These are phyloP conservation scores for Ceratopteris richardii DNA, from an alignment of 75 land plant species.

Conservation along the genomic window DNA sequence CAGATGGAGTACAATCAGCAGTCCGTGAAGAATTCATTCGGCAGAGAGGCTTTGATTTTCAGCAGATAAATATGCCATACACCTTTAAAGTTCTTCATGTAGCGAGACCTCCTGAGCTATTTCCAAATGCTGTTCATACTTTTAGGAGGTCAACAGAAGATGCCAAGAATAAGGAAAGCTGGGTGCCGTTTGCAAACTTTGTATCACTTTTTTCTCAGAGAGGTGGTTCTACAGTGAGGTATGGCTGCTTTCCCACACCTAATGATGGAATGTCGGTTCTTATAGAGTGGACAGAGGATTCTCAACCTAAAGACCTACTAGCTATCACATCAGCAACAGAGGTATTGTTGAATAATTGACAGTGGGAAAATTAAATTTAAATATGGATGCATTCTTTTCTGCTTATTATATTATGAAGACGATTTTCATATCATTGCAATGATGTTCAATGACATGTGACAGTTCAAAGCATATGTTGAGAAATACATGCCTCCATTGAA, in stretches of 20 bases:
- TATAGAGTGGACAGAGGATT: slow-evolving; percentile 23
- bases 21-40: slow-evolving; percentile 23
- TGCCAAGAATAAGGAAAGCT: slow-evolving; percentile 13
- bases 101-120: slow-evolving; percentile 22
- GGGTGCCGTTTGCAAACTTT: slow-evolving; percentile 12
- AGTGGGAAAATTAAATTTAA: not conserved
- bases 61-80: slow-evolving; percentile 33
- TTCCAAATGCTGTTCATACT: slow-evolving; percentile 28
- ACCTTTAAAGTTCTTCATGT: slow-evolving; percentile 32
- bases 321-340: slow-evolving; percentile 18
- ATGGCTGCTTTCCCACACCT: slow-evolving; percentile 32
- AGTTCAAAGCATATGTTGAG: slow-evolving; percentile 30
- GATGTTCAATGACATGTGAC: not conserved
- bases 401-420: no score
- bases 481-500: slow-evolving; percentile 35
- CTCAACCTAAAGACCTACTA: slow-evolving; percentile 19
- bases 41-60: slow-evolving; percentile 29
- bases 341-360: slow-evolving; percentile 5
- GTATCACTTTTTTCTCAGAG: slow-evolving; percentile 10
- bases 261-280: slow-evolving; percentile 31
- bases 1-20: slow-evolving; percentile 26
- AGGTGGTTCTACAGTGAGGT: slow-evolving; percentile 19
- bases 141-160: slow-evolving; percentile 27
- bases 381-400: not conserved
- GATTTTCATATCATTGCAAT: not conserved